Percentiles rank a stretch among this genome's conserved stretches.
These are phyloP conservation scores for Dalechampia spathulata DNA, from an alignment of 441 rosid species.

Conservation along the genomic window DNA sequence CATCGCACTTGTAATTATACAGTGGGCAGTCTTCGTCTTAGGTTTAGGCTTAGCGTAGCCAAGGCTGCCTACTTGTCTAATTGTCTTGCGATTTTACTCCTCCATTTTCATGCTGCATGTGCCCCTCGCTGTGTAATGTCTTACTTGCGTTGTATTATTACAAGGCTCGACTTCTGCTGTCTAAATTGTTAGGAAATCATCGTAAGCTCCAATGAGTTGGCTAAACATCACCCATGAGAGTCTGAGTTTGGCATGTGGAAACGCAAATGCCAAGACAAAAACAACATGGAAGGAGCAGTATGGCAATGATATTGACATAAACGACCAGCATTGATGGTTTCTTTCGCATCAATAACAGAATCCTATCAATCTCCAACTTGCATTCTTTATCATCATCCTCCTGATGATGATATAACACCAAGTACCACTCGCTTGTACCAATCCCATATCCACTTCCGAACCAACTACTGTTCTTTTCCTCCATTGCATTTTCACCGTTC, in stretches of 20 bases:
- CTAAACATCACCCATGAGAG: background rate
- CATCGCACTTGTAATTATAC: too few species aligned
- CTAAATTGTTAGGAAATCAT: background rate
- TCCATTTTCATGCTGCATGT: too few species aligned
- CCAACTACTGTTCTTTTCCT: too few species aligned
- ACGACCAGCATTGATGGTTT: background rate
- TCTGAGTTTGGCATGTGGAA: slow-evolving; percentile 22
- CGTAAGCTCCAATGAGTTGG: background rate
- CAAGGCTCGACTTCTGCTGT: background rate
- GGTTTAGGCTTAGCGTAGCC: too few species aligned
- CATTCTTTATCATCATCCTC: background rate
- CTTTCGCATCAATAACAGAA: background rate
- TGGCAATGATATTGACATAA: slow-evolving; percentile 21
- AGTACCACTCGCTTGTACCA: slow-evolving; percentile 8
- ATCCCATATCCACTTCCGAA: background rate
- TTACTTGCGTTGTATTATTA: background rate
- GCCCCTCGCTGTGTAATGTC: too few species aligned
- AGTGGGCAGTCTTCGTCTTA: too few species aligned
- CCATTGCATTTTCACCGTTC: too few species aligned
- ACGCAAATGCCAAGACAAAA: slow-evolving; percentile 13
- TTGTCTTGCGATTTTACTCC: too few species aligned
- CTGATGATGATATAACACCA: background rate
- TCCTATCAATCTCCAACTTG: background rate
- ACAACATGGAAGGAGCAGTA: slow-evolving; percentile 2
- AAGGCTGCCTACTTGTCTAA: too few species aligned